A percentile compares a stretch with the other conserved stretches of the same genome.
Conservation (phyloP, 352 stramenopile genomes). For the Stephanocyclus meneghinianus region DNA sequence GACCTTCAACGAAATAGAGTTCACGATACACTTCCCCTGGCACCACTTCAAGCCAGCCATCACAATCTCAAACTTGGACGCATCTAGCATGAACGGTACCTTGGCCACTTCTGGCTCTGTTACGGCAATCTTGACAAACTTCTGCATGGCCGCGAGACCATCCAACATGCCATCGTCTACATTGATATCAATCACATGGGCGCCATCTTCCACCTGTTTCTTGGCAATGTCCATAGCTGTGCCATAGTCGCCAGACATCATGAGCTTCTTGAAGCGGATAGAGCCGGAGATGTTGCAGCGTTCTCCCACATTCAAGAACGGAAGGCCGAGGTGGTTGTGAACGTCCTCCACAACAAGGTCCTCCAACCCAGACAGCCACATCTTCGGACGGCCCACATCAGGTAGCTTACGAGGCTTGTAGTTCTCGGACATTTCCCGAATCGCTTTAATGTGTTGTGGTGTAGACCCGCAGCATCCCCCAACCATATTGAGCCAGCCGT, state of each 20-base stretch:
- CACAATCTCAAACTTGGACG: constrained; percentile 97
- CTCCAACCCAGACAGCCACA: constrained; percentile 92
- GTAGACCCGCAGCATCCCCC: constrained; percentile 95
- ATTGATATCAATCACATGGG: constrained; percentile 97
- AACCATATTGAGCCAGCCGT: constrained; percentile 94
- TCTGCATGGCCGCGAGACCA: constrained; percentile 92
- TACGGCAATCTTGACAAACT: constrained; percentile 96
- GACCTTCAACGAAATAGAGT: constrained; percentile 96
- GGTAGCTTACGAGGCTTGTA: constrained; percentile 88
- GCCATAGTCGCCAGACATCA: constrained; percentile 92
- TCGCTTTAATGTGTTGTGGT: constrained; percentile 90
- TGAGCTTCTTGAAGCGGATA: constrained; percentile 93
- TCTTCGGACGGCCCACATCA: constrained; percentile 87
- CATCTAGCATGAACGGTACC: constrained; percentile 97
- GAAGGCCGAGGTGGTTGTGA: constrained; percentile 86
- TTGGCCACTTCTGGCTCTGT: constrained; percentile 94
- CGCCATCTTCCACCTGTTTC: constrained; percentile 94
- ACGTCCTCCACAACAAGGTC: constrained; percentile 90
- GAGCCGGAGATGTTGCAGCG: constrained; percentile 94
- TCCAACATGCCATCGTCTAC: constrained; percentile 97
- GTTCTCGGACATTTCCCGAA: constrained; percentile 84
- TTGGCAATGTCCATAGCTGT: constrained; percentile 95
- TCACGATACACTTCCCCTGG: constrained; percentile 96
- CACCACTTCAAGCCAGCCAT: constrained; percentile 96
- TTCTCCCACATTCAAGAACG: constrained; percentile 95